These are phyloP conservation scores for Chlorella vulgaris DNA, from an alignment of 139 green algal genomes.

Conservation along the genomic window DNA sequence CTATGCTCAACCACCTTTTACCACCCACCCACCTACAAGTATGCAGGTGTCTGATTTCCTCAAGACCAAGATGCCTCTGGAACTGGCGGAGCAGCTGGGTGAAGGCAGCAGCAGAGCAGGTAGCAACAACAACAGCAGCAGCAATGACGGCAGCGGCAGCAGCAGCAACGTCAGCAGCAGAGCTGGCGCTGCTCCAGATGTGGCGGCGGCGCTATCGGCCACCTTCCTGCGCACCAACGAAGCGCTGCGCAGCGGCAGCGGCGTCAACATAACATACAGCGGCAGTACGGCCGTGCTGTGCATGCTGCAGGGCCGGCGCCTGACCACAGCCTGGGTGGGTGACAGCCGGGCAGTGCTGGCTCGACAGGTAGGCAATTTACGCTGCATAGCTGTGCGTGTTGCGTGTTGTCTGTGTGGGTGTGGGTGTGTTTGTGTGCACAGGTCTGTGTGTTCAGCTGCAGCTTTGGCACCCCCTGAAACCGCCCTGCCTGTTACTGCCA, in stretches of 20 bases:
- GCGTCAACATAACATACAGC: slow-evolving; percentile 83
- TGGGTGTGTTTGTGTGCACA: neutral
- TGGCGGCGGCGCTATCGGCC: neutral
- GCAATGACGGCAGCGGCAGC: neutral
- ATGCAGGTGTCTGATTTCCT: slow-evolving; percentile 75
- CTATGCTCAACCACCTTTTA: neutral
- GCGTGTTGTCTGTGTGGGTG: neutral
- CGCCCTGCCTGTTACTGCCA: no score
- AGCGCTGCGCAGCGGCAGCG: slow-evolving; percentile 44
- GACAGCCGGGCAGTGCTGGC: slow-evolving; percentile 81
- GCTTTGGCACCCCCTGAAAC: no score
- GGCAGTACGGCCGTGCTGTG: slow-evolving; percentile 81
- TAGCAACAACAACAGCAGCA: neutral
- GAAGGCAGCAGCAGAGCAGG: neutral
- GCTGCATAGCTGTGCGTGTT: neutral
- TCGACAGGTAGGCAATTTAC: slow-evolving; percentile 23
- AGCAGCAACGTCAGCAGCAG: neutral
- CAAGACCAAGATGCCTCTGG: slow-evolving; percentile 76
- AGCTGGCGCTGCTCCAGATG: neutral
- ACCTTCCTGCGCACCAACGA: slow-evolving; percentile 74
- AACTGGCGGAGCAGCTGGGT: slow-evolving; percentile 74
- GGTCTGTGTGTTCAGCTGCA: no score
- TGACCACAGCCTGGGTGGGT: slow-evolving; percentile 88
- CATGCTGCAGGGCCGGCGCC: slow-evolving; percentile 60
- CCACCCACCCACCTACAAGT: slow-evolving; percentile 40